Evolutionary conservation across 495 filamentous ascomycete genomes (phyloP), one percentile per base, ranked within the genome.

Genomic region (Daldinia grandis): DNA sequence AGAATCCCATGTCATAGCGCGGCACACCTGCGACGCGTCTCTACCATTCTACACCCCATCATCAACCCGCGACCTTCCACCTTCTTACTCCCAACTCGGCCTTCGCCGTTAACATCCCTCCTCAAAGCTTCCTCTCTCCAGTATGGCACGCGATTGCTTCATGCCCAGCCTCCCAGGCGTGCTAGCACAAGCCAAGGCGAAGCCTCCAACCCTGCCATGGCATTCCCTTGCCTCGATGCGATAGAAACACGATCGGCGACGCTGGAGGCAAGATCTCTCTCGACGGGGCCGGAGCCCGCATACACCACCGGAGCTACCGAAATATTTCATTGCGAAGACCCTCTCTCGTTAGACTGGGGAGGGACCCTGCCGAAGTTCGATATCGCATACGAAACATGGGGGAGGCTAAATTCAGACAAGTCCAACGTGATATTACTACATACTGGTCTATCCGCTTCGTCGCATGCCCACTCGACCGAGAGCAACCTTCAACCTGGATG

Each of bases 311-410:
- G 95, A 59, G 84, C 87, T 9, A 95, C 96, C 66, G 85, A 90
- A 68, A 86, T 75, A 44, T 97, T 91, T 79, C 90, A 88, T 68
- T 95, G 88, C 58, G 66, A 87, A 8, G 81, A 92, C 12, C 91
- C 95, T 5, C 78, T 98, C 2, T 83, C 96, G 0, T 87, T 98
- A 7, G 96, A 99, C 76, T 98, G 96, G 89, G 95, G 96, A 58
- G 95, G 95, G 21, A 85, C 93, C 27, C 83, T 99, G 9, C 90
- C 89, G 27, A 87, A 94, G 73, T 98, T 95, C 61, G 87, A 93
- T 62, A 86, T 98, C 51, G 95, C 95, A 30, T 98, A 97, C 76
- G 95, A 99, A 78, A 90, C 93, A 6, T 99, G 95, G 95, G 95
- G 95, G 4, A 76, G 82, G 25, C 79, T 98, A 75, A 98, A 97